Percentiles rank a stretch among this genome's conserved stretches.
Evolutionary conservation across 331 rosid species (phyloP).

Genomic region (Acacia pycnantha): DNA sequence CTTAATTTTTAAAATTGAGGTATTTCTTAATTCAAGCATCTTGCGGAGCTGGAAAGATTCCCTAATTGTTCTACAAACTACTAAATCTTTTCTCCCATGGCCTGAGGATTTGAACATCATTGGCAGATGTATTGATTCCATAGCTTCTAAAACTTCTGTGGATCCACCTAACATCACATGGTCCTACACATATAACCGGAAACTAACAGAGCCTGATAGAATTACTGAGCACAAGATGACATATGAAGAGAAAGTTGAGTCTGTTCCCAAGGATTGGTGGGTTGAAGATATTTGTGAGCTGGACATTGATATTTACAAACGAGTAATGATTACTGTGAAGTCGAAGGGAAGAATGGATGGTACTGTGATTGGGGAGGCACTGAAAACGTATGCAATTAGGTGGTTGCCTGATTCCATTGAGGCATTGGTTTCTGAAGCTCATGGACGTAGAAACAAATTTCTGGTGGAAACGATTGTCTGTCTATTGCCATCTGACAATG

Average conservation of each 20-base stretch:
- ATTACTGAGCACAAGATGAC: slow-evolving; percentile 56
- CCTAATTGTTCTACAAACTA: slow-evolving; percentile 86
- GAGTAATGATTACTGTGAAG: slow-evolving; percentile 76
- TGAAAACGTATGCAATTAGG: slow-evolving; percentile 75
- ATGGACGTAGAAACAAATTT: slow-evolving; percentile 69
- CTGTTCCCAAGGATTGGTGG: slow-evolving; percentile 97
- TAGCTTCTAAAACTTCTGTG: slow-evolving; percentile 88
- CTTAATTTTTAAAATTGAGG: slow-evolving; percentile 84
- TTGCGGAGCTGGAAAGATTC: slow-evolving; percentile 97
- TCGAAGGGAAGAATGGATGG: slow-evolving; percentile 98
- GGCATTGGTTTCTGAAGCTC: slow-evolving; percentile 73
- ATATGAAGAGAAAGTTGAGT: slow-evolving; percentile 47
- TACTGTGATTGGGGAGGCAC: slow-evolving; percentile 85
- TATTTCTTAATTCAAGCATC: slow-evolving; percentile 89
- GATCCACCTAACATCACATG: slow-evolving; percentile 78
- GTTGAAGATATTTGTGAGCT: slow-evolving; percentile 96
- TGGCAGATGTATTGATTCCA: slow-evolving; percentile 93
- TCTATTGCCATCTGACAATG: slow-evolving; percentile 68
- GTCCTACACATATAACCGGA: slow-evolving; percentile 90
- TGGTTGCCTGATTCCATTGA: slow-evolving; percentile 95
- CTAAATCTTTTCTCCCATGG: slow-evolving; percentile 90
- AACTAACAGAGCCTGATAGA: slow-evolving; percentile 58
- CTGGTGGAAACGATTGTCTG: slow-evolving; percentile 87
- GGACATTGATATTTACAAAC: slow-evolving; percentile 83
- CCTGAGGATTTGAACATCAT: slow-evolving; percentile 83